Evolutionary conservation across 257 asterid species (phyloP).

Genomic region (Gynochthodes officinalis): DNA sequence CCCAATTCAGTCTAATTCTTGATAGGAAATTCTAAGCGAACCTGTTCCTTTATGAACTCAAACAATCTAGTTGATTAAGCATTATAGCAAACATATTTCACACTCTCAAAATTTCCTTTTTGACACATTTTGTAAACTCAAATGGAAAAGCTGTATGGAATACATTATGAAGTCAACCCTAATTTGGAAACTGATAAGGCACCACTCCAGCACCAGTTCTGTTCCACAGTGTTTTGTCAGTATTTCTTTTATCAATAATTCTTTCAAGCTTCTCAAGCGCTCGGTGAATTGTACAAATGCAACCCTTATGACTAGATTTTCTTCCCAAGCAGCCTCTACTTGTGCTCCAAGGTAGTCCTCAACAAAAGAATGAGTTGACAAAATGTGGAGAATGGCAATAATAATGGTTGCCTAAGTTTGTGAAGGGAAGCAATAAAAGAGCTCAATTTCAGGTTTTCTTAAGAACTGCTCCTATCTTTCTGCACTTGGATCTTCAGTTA

Average conservation of each 20-base stretch:
- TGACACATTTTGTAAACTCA: slow-evolving; percentile 12
- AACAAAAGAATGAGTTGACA: slow-evolving; percentile 75
- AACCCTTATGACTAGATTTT: slow-evolving; percentile 31
- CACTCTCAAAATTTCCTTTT: not conserved
- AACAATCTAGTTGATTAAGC: not conserved
- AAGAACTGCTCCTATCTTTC: slow-evolving; percentile 39
- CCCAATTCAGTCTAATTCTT: too few relatives aligned
- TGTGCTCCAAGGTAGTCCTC: slow-evolving; percentile 65
- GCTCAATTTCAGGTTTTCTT: slow-evolving; percentile 54
- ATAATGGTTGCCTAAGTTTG: slow-evolving; percentile 53
- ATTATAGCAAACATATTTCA: not conserved
- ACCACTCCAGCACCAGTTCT: slow-evolving; percentile 75
- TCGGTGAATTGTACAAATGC: slow-evolving; percentile 53
- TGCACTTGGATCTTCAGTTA: slow-evolving; percentile 50
- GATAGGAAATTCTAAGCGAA: too few relatives aligned
- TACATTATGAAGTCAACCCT: slow-evolving; percentile 73
- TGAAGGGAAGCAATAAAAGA: slow-evolving; percentile 54
- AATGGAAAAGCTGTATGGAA: slow-evolving; percentile 81
- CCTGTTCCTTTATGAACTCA: not conserved
- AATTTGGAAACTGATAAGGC: slow-evolving; percentile 58
- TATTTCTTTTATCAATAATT: slow-evolving; percentile 57
- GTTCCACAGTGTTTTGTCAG: slow-evolving; percentile 29
- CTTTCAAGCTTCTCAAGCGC: slow-evolving; percentile 59
- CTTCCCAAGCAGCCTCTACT: slow-evolving; percentile 43
- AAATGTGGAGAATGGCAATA: slow-evolving; percentile 53